Evolutionary conservation across 371 early-diverging fungal species (phyloP), one percentile per base, ranked within the genome.

Genomic region (Mucor circinelloides): DNA sequence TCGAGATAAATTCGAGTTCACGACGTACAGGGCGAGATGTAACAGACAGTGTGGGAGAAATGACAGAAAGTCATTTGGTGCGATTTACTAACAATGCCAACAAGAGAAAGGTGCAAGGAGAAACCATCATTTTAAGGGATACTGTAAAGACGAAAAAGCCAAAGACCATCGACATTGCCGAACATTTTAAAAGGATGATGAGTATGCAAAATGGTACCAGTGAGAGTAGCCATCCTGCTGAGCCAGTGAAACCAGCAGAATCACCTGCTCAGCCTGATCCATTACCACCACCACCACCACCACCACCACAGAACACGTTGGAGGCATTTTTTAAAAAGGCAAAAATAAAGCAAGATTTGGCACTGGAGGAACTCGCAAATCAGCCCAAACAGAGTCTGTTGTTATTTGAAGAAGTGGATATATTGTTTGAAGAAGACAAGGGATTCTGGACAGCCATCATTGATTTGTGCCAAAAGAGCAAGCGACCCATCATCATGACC

Each of bases 401-500:
- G 10, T 71, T 95, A 8, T 71, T 95, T 23, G 95, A 95, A 64
- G 91, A 94, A 44, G 91, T 89, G 0, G 95, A 95, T 69, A 68
- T 93, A 3, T 67, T 94, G 12, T 94, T 88, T 78, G 94, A 94
- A 30, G 89, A 91, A 31, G 95, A 95, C 68, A 88, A 87, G 42
- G 91, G 93, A 0, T 89, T 94, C 55, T 93, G 94, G 93, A 63
- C 84, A 0, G 87, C 89, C 2, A 81, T 95, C 6, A 72, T 82
- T 38, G 80, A 87, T 27, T 67, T 95, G 28, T 85, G 91, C 12
- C 83, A 86, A 55, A 87, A 84, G 50, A 91, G 89, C 74, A 89
- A 87, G 59, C 76, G 93, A 6, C 95, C 95, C 0, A 91, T 95
- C 17, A 83, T 94, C 15, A 79, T 94, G 72, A 93, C 92, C 0